These are phyloP conservation scores for Alectoria sarmentosa DNA, from an alignment of 495 filamentous ascomycete species.

Conservation along the genomic window DNA sequence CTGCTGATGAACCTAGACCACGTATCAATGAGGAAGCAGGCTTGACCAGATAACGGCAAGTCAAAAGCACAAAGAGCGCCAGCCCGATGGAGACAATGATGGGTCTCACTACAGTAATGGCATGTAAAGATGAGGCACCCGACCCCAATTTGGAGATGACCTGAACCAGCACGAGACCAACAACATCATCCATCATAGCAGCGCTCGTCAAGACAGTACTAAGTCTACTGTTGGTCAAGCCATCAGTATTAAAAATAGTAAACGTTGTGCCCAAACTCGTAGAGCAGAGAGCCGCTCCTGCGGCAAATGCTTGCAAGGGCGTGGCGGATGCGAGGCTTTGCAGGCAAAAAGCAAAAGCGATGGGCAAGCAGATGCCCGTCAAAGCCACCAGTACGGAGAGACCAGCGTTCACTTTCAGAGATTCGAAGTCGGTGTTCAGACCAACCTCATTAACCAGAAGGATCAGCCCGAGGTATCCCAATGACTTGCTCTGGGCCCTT, in stretches of 20 bases:
- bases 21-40: constrained; percentile 23
- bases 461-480: constrained; percentile 74
- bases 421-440: constrained; percentile 52
- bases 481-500: constrained; percentile 46
- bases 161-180: constrained; percentile 73
- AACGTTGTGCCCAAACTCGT: constrained; percentile 78
- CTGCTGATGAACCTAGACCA: neutral
- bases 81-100: constrained; percentile 53
- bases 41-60: constrained; percentile 39
- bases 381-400: constrained; percentile 55
- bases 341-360: constrained; percentile 61
- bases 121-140: constrained; percentile 30
- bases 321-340: constrained; percentile 29
- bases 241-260: constrained; percentile 55
- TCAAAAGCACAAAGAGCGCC: constrained; percentile 39
- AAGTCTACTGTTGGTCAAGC: constrained; percentile 51
- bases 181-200: constrained; percentile 79
- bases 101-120: constrained; percentile 47
- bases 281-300: constrained; percentile 68
- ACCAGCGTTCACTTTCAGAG: constrained; percentile 52
- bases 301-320: constrained; percentile 60
- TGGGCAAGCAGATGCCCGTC: constrained; percentile 57
- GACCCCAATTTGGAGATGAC: constrained; percentile 48
- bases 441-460: constrained; percentile 72
- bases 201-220: constrained; percentile 64